Conservation (phyloP, 768 basidiomycete genomes). For the Termitomyces sp. region DNA sequence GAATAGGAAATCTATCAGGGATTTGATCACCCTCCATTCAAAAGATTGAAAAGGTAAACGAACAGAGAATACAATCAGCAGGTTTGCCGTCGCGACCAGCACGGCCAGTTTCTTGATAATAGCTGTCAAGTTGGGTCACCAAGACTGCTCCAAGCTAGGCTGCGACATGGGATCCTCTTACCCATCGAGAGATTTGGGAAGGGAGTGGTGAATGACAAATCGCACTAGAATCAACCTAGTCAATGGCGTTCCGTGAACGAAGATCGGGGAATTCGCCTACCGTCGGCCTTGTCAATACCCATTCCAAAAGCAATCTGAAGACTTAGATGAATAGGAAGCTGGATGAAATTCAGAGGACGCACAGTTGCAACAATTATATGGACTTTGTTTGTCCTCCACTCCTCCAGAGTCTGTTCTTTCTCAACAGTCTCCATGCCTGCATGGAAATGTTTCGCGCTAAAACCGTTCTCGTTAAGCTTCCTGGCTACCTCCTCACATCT, state of each 20-base stretch:
- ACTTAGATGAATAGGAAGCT: conserved; percentile 2
- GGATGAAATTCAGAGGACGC: conserved; percentile 18
- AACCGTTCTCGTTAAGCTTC: conserved; percentile 53
- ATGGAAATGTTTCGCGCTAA: conserved; percentile 82
- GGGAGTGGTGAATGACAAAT: conserved; percentile 84
- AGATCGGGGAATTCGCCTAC: conserved; percentile 30
- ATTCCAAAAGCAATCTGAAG: conserved; percentile 91
- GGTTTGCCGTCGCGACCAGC: conserved; percentile 88
- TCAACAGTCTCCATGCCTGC: conserved; percentile 68
- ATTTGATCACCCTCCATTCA: conserved; percentile 2
- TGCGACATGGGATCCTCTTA: conserved; percentile 31
- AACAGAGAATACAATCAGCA: conserved; percentile 87
- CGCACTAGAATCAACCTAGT: conserved; percentile 53
- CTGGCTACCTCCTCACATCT: conserved; percentile 82
- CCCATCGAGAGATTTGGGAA: conserved; percentile 85
- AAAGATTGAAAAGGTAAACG: conserved; percentile 22
- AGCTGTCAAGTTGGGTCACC: conserved; percentile 36
- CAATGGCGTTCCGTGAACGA: neutral
- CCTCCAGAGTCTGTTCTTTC: conserved; percentile 55
- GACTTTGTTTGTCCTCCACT: conserved; percentile 72
- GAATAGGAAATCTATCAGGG: conserved; percentile 59
- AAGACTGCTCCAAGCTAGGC: neutral
- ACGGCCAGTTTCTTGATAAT: conserved; percentile 96
- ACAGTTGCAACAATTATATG: conserved; percentile 94
- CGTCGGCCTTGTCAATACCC: conserved; percentile 89